Conservation (phyloP, 257 asterid genomes). For the Osmanthus fragrans region DNA sequence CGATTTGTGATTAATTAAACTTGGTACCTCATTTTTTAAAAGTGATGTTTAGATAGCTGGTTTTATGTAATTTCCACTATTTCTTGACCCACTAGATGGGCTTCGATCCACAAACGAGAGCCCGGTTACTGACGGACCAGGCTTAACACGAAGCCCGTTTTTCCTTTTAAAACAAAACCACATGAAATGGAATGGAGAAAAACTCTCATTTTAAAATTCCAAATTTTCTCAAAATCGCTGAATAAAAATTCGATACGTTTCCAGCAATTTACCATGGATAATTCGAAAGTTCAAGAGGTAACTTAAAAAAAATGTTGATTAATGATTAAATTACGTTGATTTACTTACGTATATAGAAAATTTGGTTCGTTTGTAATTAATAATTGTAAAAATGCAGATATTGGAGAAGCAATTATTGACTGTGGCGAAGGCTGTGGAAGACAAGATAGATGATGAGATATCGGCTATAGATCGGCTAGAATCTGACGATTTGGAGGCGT, state of each 20-base stretch:
- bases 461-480: slow-evolving; percentile 80
- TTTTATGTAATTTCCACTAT: too few relatives aligned
- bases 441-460: slow-evolving; percentile 90
- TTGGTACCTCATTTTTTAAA: too few relatives aligned
- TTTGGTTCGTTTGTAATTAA: not conserved
- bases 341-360: not conserved
- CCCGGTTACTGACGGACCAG: too few relatives aligned
- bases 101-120: too few relatives aligned
- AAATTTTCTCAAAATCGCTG: not conserved
- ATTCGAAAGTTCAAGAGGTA: slow-evolving; percentile 64
- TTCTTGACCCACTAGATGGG: too few relatives aligned
- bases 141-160: too few relatives aligned
- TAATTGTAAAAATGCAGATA: slow-evolving; percentile 42
- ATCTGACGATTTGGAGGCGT: slow-evolving; percentile 72
- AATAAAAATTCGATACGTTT: slow-evolving; percentile 14
- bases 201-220: slow-evolving; percentile 29
- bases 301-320: not conserved
- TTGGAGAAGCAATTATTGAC: slow-evolving; percentile 88
- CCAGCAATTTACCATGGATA: slow-evolving; percentile 45
- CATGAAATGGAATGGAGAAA: slow-evolving; percentile 1
- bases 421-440: slow-evolving; percentile 94
- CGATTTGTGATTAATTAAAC: too few relatives aligned
- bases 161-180: too few relatives aligned
- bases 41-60: too few relatives aligned
- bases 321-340: not conserved